These are phyloP conservation scores for Lachancea kluyveri DNA, from an alignment of 805 yeast species.

Conservation along the genomic window DNA sequence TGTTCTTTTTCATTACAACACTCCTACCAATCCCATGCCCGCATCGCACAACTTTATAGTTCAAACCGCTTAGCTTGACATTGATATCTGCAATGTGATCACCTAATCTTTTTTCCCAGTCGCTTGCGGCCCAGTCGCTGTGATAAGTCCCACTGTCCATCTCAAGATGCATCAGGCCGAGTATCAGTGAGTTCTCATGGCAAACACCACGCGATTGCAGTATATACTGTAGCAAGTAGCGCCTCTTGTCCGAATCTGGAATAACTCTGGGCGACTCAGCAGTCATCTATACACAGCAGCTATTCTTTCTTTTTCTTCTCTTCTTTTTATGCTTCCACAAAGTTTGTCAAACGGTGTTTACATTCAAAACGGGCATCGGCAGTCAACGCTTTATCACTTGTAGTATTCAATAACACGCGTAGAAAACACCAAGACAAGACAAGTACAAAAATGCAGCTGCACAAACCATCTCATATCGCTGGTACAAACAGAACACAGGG, in stretches of 20 bases:
- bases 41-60: conserved; percentile 17
- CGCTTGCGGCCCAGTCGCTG: conserved; percentile 9
- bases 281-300: too few species aligned
- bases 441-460: too few species aligned
- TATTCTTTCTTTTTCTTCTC: too few species aligned
- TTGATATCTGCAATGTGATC: conserved; percentile 17
- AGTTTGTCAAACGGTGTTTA: too few species aligned
- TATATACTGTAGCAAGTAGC: conserved; percentile 20
- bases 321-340: too few species aligned
- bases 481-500: too few species aligned
- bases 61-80: conserved; percentile 17
- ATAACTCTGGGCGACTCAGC: too few species aligned
- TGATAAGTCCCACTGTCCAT: conserved; percentile 7
- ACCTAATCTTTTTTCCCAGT: conserved; percentile 7
- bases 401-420: too few species aligned
- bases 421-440: too few species aligned
- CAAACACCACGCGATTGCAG: conserved; percentile 21
- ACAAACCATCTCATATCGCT: too few species aligned
- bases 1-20: conserved; percentile 7
- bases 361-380: too few species aligned
- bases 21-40: conserved; percentile 22
- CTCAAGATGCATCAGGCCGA: not conserved
- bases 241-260: conserved; percentile 8
- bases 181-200: conserved; percentile 19
- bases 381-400: too few species aligned